Base-by-base conservation (phyloP, 371 early-diverging fungal genomes). In the Actinomucor elegans region DNA sequence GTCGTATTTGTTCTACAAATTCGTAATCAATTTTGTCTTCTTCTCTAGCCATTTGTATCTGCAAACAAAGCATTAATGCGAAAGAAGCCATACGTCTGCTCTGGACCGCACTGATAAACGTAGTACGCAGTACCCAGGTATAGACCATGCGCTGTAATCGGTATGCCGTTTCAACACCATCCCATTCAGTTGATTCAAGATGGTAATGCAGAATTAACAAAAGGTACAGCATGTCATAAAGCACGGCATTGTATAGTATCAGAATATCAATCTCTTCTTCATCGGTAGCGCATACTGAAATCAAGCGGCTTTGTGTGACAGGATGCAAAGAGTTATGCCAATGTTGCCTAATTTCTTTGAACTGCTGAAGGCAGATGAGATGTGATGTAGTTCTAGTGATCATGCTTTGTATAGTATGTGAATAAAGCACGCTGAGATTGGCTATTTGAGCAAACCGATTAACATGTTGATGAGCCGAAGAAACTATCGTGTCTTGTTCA, bases 151-250 rank as follows among this genome's bases (percentile, higher is more conserved):
- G 51, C 21, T 55, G 56, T 18, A 61, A 26, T 46, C 56, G 32
- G 31, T 61, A 55, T 17, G 61, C 55, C 2, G 52, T 47, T 29
- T 61, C 52, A 7, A 61, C 33, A 2, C 32, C 28, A 15, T 60
- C 55, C 38, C 44, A 49, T 40, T 61, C 55, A 10, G 23, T 37
- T 29, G 29, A 40, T 18, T 32, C 35, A 14, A 54, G 8, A 23
- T 40, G 44, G 11, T 58, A 47, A 20, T 56, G 52, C 10, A 45
- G 17, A 20, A 61, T 12, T 10, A 61, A 17, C 12, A 61, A 28
- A 6, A 61, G 21, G 15, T 61, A 61, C 1, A 61, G 41, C 50
- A 56, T 61, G 40, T 61, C 61, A 33, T 61, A 61, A 3, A 61
- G 21, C 15, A 61, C 38, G 14, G 61, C 61, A 28, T 37, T 61